Base-by-base conservation (phyloP, 331 rosid species). In the Stylosanthes scabra region DNA sequence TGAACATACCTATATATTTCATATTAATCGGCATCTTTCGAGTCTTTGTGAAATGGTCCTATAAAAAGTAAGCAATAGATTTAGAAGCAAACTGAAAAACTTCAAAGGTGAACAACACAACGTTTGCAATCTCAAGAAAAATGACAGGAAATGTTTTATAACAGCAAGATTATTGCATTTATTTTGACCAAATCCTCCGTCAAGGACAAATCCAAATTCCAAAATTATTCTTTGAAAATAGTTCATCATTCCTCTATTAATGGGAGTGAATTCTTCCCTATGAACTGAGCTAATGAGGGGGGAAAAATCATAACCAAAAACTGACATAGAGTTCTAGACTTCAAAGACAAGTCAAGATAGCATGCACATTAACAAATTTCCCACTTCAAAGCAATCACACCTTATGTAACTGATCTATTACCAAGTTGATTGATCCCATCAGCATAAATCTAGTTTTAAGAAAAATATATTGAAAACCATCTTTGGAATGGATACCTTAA, bases 1-100 rank as follows among this genome's bases (percentile, higher is more conserved):
- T n/a, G 59, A 72, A 70, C 12, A 7, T 91, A 94, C 99, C 99
- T 83, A 94, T 94, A 77, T 90, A 89, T 79, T 94, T 94, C 96
- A 88, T 88, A 84, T 91, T 91, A 75, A 91, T 71, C 0, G 83
- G 50, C 93, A 83, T 85, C 93, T 89, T 90, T 60, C 11, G 81
- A 40, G 72, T 83, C 70, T 74, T 79, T 58, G 89, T 72, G 76
- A 91, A 89, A 88, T 91, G 85, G 79, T 85, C 92, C 99, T 91
- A 89, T 15, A 49, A 66, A 51, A 75, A 62, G 52, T 14, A 56
- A 65, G 42, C 64, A 20, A 61, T 13, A 52, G 11, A 71, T 58
- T 50, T 45, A 15, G 74, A 79, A 58, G 69, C 58, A 42, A 28
- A 66, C 66, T 66, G 27, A 63, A 65, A 11, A 77, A 57, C 68